Percentiles rank a stretch among this genome's conserved stretches.
phyloP scores from a whole-genome alignment of 2,329 filamentous ascomycete species.

The Aspergillus brasiliensis region DNA sequence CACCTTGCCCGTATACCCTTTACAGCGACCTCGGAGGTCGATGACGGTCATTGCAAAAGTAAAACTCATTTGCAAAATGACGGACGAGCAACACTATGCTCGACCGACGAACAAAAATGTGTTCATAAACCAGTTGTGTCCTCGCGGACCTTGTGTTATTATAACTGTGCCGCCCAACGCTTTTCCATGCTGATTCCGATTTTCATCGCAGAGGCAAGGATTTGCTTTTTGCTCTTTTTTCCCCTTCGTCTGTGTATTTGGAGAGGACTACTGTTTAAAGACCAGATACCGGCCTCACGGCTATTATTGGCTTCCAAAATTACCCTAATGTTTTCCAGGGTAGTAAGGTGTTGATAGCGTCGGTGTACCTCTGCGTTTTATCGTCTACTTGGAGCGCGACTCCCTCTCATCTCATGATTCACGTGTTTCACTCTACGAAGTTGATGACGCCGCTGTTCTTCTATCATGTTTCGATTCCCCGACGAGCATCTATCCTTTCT shows the following conservation, averaged over 20 bases:
- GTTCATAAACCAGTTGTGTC: constrained; percentile 33
- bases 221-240: constrained; percentile 19
- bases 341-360: constrained; percentile 29
- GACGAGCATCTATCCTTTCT: constrained; percentile 24
- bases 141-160: constrained; percentile 36
- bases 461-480: constrained; percentile 34
- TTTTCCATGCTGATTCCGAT: constrained; percentile 17
- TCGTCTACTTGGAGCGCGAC: constrained; percentile 9
- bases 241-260: constrained; percentile 19
- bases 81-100: not conserved
- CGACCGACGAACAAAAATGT: not conserved
- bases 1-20: constrained; percentile 1
- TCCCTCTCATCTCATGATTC: constrained; percentile 8
- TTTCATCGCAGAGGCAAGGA: constrained; percentile 8
- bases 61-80: constrained; percentile 1
- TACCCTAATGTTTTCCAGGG: constrained; percentile 14
- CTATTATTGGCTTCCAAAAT: constrained; percentile 19
- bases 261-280: constrained; percentile 28
- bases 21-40: not conserved
- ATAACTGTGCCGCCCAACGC: constrained; percentile 14
- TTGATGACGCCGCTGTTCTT: constrained; percentile 19
- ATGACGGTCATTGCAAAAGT: not conserved
- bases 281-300: constrained; percentile 30
- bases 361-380: constrained; percentile 23
- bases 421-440: constrained; percentile 17